These are phyloP conservation scores for Bryoerythrophyllum caledonicum DNA, from an alignment of 225 moss, liverwort and hornwort species.

Conservation along the genomic window DNA sequence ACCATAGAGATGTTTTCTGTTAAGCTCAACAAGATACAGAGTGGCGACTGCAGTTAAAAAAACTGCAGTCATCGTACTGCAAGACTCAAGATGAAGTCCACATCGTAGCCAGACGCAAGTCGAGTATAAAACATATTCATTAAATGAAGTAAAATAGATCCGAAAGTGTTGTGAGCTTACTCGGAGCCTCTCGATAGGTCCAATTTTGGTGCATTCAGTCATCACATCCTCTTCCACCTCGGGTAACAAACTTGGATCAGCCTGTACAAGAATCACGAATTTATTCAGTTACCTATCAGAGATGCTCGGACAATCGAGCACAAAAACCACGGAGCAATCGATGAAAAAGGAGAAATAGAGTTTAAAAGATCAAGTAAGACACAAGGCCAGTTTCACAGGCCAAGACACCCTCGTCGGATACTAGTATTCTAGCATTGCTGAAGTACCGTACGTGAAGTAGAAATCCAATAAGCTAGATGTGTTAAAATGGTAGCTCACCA, in stretches of 20 bases:
- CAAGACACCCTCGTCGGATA: slow-evolving; percentile 8
- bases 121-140: neutral
- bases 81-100: slow-evolving; percentile 16
- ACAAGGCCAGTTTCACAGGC: neutral
- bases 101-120: slow-evolving; percentile 6
- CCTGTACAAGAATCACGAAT: slow-evolving; percentile 44
- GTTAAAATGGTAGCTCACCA: slow-evolving; percentile 41
- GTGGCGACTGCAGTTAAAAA: neutral
- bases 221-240: slow-evolving; percentile 96
- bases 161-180: slow-evolving; percentile 41
- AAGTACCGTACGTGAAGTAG: neutral
- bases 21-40: slow-evolving; percentile 5
- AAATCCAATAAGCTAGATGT: slow-evolving; percentile 10
- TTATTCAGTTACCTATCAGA: neutral
- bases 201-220: slow-evolving; percentile 91
- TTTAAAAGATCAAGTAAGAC: neutral
- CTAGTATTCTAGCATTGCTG: neutral
- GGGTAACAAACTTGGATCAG: slow-evolving; percentile 82
- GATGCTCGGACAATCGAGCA: neutral
- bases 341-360: neutral
- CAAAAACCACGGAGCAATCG: slow-evolving; percentile 1
- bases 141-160: neutral
- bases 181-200: slow-evolving; percentile 94
- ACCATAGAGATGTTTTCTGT: neutral
- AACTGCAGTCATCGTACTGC: neutral